Base-by-base conservation (phyloP, 2,329 filamentous ascomycete genomes). In the Verticillium nubilum region DNA sequence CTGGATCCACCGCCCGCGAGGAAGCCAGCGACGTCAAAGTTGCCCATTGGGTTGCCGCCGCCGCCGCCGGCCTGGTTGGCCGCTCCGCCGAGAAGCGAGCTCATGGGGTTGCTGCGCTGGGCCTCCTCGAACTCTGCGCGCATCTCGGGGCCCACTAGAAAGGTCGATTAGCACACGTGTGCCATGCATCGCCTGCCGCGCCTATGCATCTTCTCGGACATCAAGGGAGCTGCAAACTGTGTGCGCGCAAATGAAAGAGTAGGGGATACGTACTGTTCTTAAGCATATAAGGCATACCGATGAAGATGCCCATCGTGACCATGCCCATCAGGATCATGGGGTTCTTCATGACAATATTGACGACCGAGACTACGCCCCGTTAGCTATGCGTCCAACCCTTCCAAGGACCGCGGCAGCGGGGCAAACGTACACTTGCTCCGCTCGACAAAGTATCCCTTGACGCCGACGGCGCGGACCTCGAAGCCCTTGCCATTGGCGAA, bases 271-370 rank as follows among this genome's bases (percentile, higher is more conserved):
- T 85, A 97, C 93, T 97, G 72, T 95, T 97, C 57, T 98, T 93
- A 78, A 98, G 87, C 59, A 99, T 75, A 74, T 97, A 95, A 15
- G 95, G 95, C 90, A 98, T 91, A 65, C 93, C 93, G 68, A 98
- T 83, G 63, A 97, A 92, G 65, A 97, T 79, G 5, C 78, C 87
- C 79, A 97, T 86, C 62, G 88, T 92, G 42, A 95, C 86, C 33
- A 96, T 76, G 4, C 89, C 92, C 79, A 99, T 89, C 62, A 99
- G 82, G 64, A 98, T 97, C 92, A 98, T 98, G 3, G 95, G 95
- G 71, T 91, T 97, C 80, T 95, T 95, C 68, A 97, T 80, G 28
- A 57, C 42, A 59, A 97, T 87, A 60, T 84, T 85, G 60, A 97
- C 70, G n/a, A 93, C 81, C 19, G 88, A 91, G 76, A 94, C 89